A percentile compares a stretch with the other conserved stretches of the same genome.
phyloP scores from a whole-genome alignment of 2,329 filamentous ascomycete genomes.

The Furcasterigmium furcatum region DNA sequence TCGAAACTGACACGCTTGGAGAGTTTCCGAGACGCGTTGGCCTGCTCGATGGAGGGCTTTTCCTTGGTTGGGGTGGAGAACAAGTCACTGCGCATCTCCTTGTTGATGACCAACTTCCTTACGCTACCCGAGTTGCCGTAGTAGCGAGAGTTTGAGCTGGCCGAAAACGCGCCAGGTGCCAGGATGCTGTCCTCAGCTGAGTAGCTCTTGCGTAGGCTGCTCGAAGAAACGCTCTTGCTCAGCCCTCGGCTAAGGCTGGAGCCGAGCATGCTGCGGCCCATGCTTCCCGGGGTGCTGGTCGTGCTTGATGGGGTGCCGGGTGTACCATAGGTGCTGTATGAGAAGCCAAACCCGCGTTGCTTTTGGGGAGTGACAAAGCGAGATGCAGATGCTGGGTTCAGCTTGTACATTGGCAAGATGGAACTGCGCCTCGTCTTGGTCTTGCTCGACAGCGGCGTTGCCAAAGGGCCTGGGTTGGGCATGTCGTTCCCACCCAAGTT shows the following conservation, averaged over 20 bases:
- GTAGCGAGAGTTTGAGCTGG: slow-evolving; percentile 59
- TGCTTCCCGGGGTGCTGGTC: slow-evolving; percentile 64
- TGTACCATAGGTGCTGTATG: slow-evolving; percentile 87
- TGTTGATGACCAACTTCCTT: slow-evolving; percentile 92
- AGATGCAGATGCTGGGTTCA: slow-evolving; percentile 76
- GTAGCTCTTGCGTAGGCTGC: slow-evolving; percentile 78
- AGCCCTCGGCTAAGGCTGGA: slow-evolving; percentile 69
- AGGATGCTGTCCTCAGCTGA: slow-evolving; percentile 83
- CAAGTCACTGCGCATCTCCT: slow-evolving; percentile 72
- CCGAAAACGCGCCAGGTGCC: slow-evolving; percentile 79
- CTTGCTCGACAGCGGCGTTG: slow-evolving; percentile 79
- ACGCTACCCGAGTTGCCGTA: slow-evolving; percentile 69
- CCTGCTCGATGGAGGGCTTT: slow-evolving; percentile 34
- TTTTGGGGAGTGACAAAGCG: slow-evolving; percentile 82
- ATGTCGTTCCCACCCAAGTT: slow-evolving; percentile 61
- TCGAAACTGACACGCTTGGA: slow-evolving; percentile 94
- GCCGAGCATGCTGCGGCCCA: slow-evolving; percentile 62
- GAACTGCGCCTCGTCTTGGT: slow-evolving; percentile 73
- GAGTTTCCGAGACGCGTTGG: slow-evolving; percentile 49
- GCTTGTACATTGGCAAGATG: slow-evolving; percentile 81
- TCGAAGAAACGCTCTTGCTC: slow-evolving; percentile 85
- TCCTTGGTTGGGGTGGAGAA: slow-evolving; percentile 60
- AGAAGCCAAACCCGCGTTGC: slow-evolving; percentile 78
- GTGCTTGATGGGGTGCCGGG: slow-evolving; percentile 68
- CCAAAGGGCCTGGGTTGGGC: slow-evolving; percentile 80